Evolutionary conservation across 495 filamentous ascomycete species (phyloP), one percentile per base, ranked within the genome.

Genomic region (Clavariopsis aquatica): DNA sequence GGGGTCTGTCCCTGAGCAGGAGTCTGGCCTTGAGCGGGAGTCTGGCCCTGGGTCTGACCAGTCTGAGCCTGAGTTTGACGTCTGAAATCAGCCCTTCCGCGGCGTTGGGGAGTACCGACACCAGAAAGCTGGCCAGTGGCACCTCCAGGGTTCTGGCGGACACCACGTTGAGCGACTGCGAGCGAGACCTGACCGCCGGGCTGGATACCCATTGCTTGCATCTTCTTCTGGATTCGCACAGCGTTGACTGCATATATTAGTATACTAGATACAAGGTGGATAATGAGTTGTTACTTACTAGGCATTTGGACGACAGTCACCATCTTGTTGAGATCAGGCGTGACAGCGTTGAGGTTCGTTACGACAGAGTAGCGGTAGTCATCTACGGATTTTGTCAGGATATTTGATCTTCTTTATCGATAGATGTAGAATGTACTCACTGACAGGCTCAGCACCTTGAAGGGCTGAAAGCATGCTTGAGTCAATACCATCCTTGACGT

Each of bases 161-260:
- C 56, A 24, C 31, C 47, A 19, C 71, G 60, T 46, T 73, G 71
- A 15, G 64, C 64, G 29, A 73, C 55, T 26, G 45, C 57, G 27
- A 73, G 49, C 10, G 28, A 19, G 19, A 73, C 58, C 26, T 65
- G 49, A 22, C 60, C 56, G 31, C 59, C 49, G 22, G 57, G n/a
- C 19, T 59, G 61, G 24, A 64, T 57, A 36, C 71, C 71, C 61
- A 65, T 65, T 15, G 49, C 31, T n/a, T 63, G 57, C 41, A 69
- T 69, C 57, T 66, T 60, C 15, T 54, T 47, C 49, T 70, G 69
- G 22, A 71, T 34, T 19, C 71, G 57, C 1, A 36, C 15, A 34
- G 68, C 64, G 36, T 72, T 72, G 23, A 72, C 70, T 72, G 29
- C 53, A n/a, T n/a, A n/a, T n/a, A n/a, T n/a, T n/a, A n/a, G n/a